These are phyloP conservation scores for Oenanthe javanica DNA, from an alignment of 140 eudicot genomes.

Conservation along the genomic window DNA sequence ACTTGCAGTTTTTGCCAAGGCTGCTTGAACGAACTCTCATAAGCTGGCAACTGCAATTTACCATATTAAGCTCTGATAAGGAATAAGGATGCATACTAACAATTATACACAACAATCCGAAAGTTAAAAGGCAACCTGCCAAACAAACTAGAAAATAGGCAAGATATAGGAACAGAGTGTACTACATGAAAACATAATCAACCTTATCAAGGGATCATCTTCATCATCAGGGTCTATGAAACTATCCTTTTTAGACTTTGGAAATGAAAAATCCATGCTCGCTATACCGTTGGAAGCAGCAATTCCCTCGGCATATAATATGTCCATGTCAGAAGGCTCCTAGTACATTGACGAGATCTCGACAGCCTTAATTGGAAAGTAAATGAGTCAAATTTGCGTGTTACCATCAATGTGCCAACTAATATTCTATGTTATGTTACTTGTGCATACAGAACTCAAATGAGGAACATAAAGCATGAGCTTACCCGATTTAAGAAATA, in stretches of 20 bases:
- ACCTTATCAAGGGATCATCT: slow-evolving; percentile 34
- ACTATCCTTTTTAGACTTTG: slow-evolving; percentile 22
- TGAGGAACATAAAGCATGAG: slow-evolving; percentile 6
- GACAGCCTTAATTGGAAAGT: slow-evolving; percentile 44
- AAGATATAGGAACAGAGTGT: not conserved
- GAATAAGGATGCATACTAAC: not conserved
- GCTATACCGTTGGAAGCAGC: slow-evolving; percentile 55
- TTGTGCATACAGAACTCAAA: not conserved
- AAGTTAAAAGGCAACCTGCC: not conserved
- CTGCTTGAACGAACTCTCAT: slow-evolving; percentile 43
- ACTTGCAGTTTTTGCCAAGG: slow-evolving; percentile 64
- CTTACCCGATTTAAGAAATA: slow-evolving; percentile 67
- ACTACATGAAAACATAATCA: not conserved
- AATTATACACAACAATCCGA: not conserved
- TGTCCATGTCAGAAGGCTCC: slow-evolving; percentile 78
- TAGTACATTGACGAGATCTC: slow-evolving; percentile 57
- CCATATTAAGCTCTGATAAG: not conserved
- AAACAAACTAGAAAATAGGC: not conserved
- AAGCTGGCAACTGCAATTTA: slow-evolving; percentile 46
- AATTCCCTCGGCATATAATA: slow-evolving; percentile 77
- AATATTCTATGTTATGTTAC: not conserved
- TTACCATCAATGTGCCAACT: not conserved
- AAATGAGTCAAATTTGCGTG: not conserved
- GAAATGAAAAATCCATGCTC: slow-evolving; percentile 56
- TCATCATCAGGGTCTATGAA: slow-evolving; percentile 36